Percentiles rank a stretch among this genome's conserved stretches.
These are phyloP conservation scores for Amaranthus palmeri DNA, from an alignment of 148 eudicot species.

Conservation along the genomic window DNA sequence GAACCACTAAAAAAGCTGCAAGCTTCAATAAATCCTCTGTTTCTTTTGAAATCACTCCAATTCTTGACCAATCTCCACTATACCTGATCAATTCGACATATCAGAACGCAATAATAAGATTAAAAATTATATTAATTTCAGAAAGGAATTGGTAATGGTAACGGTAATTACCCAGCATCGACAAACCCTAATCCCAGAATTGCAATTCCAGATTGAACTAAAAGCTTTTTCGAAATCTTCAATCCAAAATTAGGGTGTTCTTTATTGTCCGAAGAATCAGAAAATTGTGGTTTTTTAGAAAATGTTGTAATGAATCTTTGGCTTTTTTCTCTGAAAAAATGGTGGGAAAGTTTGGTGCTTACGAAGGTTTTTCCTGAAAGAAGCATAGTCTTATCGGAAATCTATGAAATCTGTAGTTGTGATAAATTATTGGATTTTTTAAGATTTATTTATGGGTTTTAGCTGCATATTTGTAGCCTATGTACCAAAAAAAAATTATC, in stretches of 20 bases:
- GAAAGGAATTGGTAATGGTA: background rate
- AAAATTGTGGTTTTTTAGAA: slow-evolving; percentile 33
- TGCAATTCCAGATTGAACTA: slow-evolving; percentile 58
- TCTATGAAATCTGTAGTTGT: background rate
- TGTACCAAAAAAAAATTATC: too few species aligned
- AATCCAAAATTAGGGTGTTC: slow-evolving; percentile 22
- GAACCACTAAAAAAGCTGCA: slow-evolving; percentile 65
- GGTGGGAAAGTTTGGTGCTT: slow-evolving; percentile 14
- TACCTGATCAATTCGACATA: slow-evolving; percentile 38
- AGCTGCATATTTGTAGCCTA: background rate
- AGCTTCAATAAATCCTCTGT: slow-evolving; percentile 60
- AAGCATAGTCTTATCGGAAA: slow-evolving; percentile 34
- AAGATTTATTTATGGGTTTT: background rate
- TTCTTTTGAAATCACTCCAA: slow-evolving; percentile 71
- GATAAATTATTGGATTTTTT: background rate
- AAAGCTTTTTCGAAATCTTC: slow-evolving; percentile 31
- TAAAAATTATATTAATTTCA: background rate
- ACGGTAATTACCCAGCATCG: slow-evolving; percentile 70
- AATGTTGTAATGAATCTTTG: slow-evolving; percentile 19
- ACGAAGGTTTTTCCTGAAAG: slow-evolving; percentile 12
- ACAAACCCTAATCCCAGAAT: slow-evolving; percentile 68
- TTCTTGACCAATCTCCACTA: slow-evolving; percentile 99
- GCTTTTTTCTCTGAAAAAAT: slow-evolving; percentile 15
- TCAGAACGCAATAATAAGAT: background rate
- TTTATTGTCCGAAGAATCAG: slow-evolving; percentile 26